Evolutionary conservation across 2,329 filamentous ascomycete species (phyloP), one percentile per base, ranked within the genome.

Genomic region (Aspergillus ruber): DNA sequence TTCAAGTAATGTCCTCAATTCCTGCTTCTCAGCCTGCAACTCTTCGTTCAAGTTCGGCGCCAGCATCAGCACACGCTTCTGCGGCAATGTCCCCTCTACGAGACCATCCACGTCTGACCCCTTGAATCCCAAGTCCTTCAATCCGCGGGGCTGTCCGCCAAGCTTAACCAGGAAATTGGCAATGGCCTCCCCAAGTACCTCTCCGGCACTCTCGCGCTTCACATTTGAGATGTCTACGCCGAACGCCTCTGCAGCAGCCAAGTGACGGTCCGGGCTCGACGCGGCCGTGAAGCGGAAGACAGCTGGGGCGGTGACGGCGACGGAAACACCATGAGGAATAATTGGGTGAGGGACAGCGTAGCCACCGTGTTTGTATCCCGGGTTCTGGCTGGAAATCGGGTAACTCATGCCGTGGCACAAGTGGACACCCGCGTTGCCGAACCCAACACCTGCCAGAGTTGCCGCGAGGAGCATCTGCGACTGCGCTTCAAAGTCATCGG

Each of bases 381-480:
- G 88, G 66, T 98, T 98, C 66, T 96, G 90, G 25, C 90, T 88
- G 0, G 89, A 95, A 62, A 98, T 95, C 15, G 93, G 93, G 64
- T 98, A 98, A 20, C 88, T 94, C 91, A 98, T 97, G 65, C 91
- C 85, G 64, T 88, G 85, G 66, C 85, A 88, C 8, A 88, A 76
- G 72, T 98, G 93, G 2, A 98, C 93, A 43, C 94, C 93, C 1
- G 94, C 94, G 61, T 98, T 98, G 17, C 94, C 93, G 66, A 98
- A 98, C 0, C 93, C 93, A 3, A 98, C 90, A 41, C 93, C 93
- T 0, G 94, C 93, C 2, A 98, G 75, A 0, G 93, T 98, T 1
- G 93, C 87, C 2, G 93, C 93, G 17, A 98, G 81, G 25, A 98
- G 78, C 94, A 98, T 98, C 69, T 97, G 84, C 27, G 82, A 86